These are phyloP conservation scores for Paraglomus occultum DNA, from an alignment of 192 early-diverging fungal species.

Conservation along the genomic window DNA sequence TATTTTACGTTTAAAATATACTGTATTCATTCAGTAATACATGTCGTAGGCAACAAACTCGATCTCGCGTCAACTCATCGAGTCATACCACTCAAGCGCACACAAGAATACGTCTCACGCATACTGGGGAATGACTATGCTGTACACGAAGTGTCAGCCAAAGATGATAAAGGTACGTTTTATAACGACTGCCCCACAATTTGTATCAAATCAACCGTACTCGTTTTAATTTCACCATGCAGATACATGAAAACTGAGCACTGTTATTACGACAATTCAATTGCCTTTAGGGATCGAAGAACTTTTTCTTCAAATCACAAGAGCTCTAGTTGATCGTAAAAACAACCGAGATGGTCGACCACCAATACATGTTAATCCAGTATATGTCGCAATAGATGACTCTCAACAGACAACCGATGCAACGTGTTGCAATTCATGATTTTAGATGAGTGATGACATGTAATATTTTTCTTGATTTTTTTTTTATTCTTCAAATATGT, in stretches of 20 bases:
- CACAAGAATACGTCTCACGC: slow-evolving; percentile 60
- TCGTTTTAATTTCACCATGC: too few relatives aligned
- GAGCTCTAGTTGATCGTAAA: slow-evolving; percentile 44
- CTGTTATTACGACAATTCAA: too few relatives aligned
- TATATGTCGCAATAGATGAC: too few relatives aligned
- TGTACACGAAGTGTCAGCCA: slow-evolving; percentile 69
- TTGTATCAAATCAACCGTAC: not conserved
- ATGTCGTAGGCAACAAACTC: slow-evolving; percentile 71
- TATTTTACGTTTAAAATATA: not conserved
- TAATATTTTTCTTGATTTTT: too few relatives aligned
- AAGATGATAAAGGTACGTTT: slow-evolving; percentile 63
- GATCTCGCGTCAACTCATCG: slow-evolving; percentile 60
- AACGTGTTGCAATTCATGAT: too few relatives aligned
- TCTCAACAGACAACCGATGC: too few relatives aligned
- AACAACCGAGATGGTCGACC: slow-evolving; percentile 7
- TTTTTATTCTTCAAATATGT: too few relatives aligned
- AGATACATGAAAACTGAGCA: too few relatives aligned
- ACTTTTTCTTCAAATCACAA: slow-evolving; percentile 50
- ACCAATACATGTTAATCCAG: too few relatives aligned
- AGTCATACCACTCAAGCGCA: slow-evolving; percentile 54
- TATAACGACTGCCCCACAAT: not conserved
- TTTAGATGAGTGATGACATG: too few relatives aligned
- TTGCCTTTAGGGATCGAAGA: slow-evolving; percentile 47
- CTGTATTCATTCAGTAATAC: slow-evolving; percentile 50
- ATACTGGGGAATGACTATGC: slow-evolving; percentile 59